Base-by-base conservation (phyloP, 495 filamentous ascomycete genomes). In the Choiromyces venosus region DNA sequence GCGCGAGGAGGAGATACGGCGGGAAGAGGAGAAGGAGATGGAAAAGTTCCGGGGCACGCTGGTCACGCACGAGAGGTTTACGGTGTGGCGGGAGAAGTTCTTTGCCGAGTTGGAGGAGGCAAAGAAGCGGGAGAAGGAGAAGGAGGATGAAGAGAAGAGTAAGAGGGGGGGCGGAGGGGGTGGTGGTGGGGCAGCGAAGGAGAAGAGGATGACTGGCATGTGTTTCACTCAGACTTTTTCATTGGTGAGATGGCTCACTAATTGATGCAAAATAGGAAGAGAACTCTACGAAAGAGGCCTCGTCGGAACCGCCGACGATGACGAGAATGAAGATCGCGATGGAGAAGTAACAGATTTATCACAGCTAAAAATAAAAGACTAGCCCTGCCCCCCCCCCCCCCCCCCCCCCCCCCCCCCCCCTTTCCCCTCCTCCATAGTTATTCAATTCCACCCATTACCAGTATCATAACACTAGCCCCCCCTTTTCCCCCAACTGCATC, bases 31-130 rank as follows among this genome's bases (percentile, higher is more conserved):
- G 73, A 92, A 94, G 82, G 95, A 98, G 85, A 97, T 98, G 81
- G 87, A 89, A 71, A 98, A 97, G 82, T 99, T 99, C 83, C 90
- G 93, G 75, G 95, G 95, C n/a, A 92, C 92, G 67, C 85, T 86
- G 52, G 95, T 99, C 4, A 98, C 88, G 44, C 83, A 86, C 33
- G 93, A 96, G 84, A 91, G 89, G 4, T 99, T 98, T 79, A 79
- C 91, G 74, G 87, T 85, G 75, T 98, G 96, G 96, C 84, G 91
- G 73, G 88, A 89, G 37, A 84, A 79, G n/a, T 99, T 97, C 77
- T 82, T 88, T 77, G 85, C 86, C 81, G 94, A 97, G 83, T 87
- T 91, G 86, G 90, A 91, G 81, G 93, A 69, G 40, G 70, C 66
- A 56, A 74, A 76, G 37, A 65, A 46, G 40, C 71, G 72, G 37